Conservation (phyloP, 371 early-diverging fungal species). For the Caulochytrium protostelioides region DNA sequence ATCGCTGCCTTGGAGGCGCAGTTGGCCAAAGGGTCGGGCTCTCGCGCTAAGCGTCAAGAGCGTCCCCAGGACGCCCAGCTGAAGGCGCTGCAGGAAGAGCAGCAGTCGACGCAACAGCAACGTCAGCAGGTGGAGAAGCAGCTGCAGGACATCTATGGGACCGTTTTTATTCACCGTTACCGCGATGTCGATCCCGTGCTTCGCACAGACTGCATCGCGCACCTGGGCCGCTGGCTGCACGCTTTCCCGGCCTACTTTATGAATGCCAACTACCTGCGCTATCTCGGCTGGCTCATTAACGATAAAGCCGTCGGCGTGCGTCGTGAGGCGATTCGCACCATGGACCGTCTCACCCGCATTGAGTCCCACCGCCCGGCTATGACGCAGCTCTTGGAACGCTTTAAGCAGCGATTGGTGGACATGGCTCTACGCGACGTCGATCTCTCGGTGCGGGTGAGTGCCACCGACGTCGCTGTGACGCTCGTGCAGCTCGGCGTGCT, state of each 20-base stretch:
- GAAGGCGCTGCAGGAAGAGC: constrained; percentile 13
- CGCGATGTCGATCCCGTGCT: constrained; percentile 1
- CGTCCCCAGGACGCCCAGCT: constrained; percentile 8
- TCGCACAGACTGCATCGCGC: background rate
- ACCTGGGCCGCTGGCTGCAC: background rate
- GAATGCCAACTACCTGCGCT: constrained; percentile 2
- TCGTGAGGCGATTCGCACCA: constrained; percentile 22
- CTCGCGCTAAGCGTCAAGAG: background rate
- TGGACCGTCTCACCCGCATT: constrained; percentile 20
- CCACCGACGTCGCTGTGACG: too few species aligned
- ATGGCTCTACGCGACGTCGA: constrained; percentile 53
- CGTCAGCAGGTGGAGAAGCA: too few species aligned
- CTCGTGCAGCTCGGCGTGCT: too few species aligned
- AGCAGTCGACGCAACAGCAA: too few species aligned
- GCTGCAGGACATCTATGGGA: too few species aligned
- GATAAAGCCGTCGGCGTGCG: constrained; percentile 20
- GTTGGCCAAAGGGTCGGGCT: constrained; percentile 22
- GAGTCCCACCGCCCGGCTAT: constrained; percentile 19
- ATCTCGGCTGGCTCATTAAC: constrained; percentile 2
- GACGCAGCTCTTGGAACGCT: constrained; percentile 34
- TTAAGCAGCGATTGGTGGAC: constrained; percentile 39
- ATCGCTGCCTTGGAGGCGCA: too few species aligned
- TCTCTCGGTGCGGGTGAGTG: constrained; percentile 29
- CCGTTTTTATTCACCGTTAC: constrained; percentile 4
- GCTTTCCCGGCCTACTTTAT: background rate